Evolutionary conservation across 352 stramenopile genomes (phyloP), one percentile per base, ranked within the genome.

Genomic region (Aphanomyces astaci): DNA sequence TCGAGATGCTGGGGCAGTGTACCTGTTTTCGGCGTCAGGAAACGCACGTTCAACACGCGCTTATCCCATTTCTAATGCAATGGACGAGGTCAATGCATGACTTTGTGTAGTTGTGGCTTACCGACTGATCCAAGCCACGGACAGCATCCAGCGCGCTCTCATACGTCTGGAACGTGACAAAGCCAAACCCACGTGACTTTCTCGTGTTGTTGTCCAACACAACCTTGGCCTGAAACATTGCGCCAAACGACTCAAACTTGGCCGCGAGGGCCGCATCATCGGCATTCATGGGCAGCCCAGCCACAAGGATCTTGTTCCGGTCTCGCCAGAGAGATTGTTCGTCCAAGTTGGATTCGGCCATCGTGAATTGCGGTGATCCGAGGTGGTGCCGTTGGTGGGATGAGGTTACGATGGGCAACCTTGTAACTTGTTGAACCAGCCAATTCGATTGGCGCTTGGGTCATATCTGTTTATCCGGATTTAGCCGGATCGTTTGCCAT

Each of bases 221-320:
- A 22, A 94, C 86, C 48, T 92, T 92, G 70, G 86, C 82, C 74
- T 94, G 86, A 72, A 90, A 86, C 86, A 94, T 94, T 63, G 89
- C 80, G 28, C 86, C 86, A 53, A 89, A 92, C 9, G 70, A 19
- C 31, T 82, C 75, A 72, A 92, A 94, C 70, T 92, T 91, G 1
- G 78, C 74, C 66, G 81, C 84, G 43, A 94, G 73, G 60, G 80
- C 80, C 56, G 79, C 70, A 48, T 94, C 86, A 65, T 92, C 82
- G 36, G 74, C 82, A 36, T 85, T 64, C 24, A 73, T 30, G 7
- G 86, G 86, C 32, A 94, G 71, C 1, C 86, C 86, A 11, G 83
- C 86, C 48, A 94, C 84, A 71, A 94, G 91, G 56, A 94, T 80
- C 76, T 94, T 94, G 76, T 91, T 94, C 72, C 86, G 86, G 73